Evolutionary conservation across 176 grass and related monocot genomes (phyloP).

Genomic region (Rhipidocladum racemiflorum): DNA sequence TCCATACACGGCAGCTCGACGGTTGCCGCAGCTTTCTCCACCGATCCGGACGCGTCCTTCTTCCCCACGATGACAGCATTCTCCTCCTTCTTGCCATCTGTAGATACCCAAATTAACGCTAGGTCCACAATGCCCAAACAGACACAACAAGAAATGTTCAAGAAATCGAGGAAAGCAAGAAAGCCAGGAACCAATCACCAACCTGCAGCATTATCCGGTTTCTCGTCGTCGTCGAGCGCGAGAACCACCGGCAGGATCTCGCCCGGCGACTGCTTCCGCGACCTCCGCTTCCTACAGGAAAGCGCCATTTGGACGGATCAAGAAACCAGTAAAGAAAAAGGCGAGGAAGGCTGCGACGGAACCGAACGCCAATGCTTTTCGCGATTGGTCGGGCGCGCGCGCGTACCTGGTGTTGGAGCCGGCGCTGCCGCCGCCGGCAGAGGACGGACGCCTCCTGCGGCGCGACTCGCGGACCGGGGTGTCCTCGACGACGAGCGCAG

Average conservation of each 20-base stretch:
- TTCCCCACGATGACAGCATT: slow-evolving; percentile 11
- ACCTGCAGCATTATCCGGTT: background rate
- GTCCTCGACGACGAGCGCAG: slow-evolving; percentile 84
- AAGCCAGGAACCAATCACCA: background rate
- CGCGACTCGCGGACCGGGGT: slow-evolving; percentile 87
- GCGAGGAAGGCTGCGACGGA: background rate
- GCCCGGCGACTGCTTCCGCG: slow-evolving; percentile 34
- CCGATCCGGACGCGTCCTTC: slow-evolving; percentile 10
- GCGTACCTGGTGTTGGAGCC: slow-evolving; percentile 57
- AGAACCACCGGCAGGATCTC: slow-evolving; percentile 55
- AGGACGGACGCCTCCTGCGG: slow-evolving; percentile 57
- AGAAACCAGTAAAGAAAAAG: background rate
- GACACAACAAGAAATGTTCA: background rate
- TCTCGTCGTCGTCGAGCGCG: slow-evolving; percentile 65
- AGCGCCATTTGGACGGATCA: background rate
- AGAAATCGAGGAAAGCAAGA: background rate
- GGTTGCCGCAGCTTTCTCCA: slow-evolving; percentile 12
- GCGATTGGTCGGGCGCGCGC: background rate
- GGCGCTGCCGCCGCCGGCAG: slow-evolving; percentile 31
- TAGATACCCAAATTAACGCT: background rate
- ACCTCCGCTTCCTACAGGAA: slow-evolving; percentile 62
- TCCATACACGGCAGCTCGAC: slow-evolving; percentile 61
- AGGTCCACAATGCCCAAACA: background rate
- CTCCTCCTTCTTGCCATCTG: slow-evolving; percentile 14
- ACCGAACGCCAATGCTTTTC: background rate